A percentile compares a stretch with the other conserved stretches of the same genome.
Evolutionary conservation across 306 rosid genomes (phyloP).

Genomic region (Acacia crassicarpa): DNA sequence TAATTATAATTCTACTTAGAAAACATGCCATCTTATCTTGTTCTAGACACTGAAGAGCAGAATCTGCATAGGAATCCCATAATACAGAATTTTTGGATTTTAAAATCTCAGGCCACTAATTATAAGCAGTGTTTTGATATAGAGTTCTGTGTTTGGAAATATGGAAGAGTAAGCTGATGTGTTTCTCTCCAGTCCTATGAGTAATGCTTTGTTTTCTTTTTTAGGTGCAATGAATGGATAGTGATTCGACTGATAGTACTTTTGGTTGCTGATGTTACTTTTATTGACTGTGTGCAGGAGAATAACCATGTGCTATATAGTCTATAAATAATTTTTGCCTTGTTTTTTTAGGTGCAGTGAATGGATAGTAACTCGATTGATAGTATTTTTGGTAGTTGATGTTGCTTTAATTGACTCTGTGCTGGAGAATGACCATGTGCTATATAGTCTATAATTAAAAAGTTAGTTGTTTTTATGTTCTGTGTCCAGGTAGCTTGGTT

Average conservation of each 20-base stretch:
- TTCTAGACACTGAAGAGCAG: background rate
- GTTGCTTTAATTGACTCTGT: background rate
- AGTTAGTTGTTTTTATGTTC: background rate
- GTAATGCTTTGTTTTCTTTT: background rate
- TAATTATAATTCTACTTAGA: conserved; percentile 3
- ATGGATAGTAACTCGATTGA: background rate
- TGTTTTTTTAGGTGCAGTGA: background rate
- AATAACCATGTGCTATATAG: background rate
- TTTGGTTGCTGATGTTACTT: background rate
- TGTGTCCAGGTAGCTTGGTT: conserved; percentile 58
- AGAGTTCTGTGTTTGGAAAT: background rate
- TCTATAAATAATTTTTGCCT: background rate
- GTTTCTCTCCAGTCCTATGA: background rate
- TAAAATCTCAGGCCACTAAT: background rate
- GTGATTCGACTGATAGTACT: background rate
- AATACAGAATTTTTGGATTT: background rate
- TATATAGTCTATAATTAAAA: background rate
- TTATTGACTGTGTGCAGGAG: background rate
- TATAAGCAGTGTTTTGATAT: background rate
- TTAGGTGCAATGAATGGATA: background rate
- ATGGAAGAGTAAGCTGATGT: background rate
- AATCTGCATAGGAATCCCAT: background rate
- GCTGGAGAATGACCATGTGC: background rate
- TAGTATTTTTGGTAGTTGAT: background rate
- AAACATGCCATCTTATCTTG: background rate